Evolutionary conservation across 2,329 filamentous ascomycete genomes (phyloP), one percentile per base, ranked within the genome.

Genomic region (Colletotrichum gigasporum): DNA sequence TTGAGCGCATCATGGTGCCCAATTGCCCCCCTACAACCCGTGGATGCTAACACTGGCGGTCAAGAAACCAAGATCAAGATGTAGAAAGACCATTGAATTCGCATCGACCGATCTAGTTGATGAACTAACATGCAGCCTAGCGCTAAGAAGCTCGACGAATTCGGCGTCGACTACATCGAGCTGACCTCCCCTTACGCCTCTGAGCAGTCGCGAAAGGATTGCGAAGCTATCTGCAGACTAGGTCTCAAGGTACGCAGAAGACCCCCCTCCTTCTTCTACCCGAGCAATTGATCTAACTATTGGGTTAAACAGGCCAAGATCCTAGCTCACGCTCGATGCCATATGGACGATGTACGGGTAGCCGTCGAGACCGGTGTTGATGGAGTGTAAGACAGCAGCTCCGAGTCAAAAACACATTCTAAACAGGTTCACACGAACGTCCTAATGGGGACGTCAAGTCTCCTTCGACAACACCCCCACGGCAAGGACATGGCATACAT

Each of bases 111-210:
- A n/a, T n/a, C n/a, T n/a, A n/a, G n/a, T 26, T 28, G 9, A 4
- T 30, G 14, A 5, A 11, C 18, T 35, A 10, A 51, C 18, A 10
- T n/a, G 1, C 2, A 20, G 5, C 10, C 3, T 11, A 51, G 47
- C 66, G 72, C 72, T 67, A 72, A 62, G 68, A 68, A 77, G 22
- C 85, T 96, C 70, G 92, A 95, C 76, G 91, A 92, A 32, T 96
- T 96, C 71, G 93, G 93, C 72, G 92, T 94, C 63, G 93, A 96
- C 81, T 97, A 94, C 81, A 95, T 96, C 72, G 94, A 97, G 80
- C 84, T 97, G 71, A 97, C 94, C 62, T 91, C 86, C 67, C 94
- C 94, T 37, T 92, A 90, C 67, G 91, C 94, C 56, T 94, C 91
- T 11, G 90, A 93, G 81, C 92, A 97, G 81, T 96, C 93, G 55